Evolutionary conservation across 116 monocot species (phyloP).

Genomic region (Trichopus zeylanicus): DNA sequence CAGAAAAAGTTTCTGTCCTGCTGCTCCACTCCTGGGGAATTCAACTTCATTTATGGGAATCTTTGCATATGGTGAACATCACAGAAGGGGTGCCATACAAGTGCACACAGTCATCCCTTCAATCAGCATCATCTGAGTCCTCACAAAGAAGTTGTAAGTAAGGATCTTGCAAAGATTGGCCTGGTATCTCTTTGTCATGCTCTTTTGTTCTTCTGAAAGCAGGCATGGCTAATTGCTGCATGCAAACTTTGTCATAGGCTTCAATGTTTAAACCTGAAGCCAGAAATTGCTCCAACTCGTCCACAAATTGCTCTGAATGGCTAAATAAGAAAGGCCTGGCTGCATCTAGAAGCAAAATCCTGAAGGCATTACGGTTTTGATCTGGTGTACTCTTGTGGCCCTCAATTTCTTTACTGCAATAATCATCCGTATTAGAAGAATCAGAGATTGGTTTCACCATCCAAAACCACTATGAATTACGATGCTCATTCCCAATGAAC

Average conservation of each 20-base stretch:
- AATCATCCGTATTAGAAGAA: background rate
- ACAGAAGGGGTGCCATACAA: background rate
- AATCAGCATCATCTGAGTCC: background rate
- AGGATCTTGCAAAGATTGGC: background rate
- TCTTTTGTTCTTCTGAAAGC: background rate
- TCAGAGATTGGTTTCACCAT: background rate
- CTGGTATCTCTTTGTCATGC: background rate
- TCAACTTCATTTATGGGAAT: background rate
- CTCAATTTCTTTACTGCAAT: conserved; percentile 23
- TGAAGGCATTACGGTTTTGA: conserved; percentile 49
- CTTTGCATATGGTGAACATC: background rate
- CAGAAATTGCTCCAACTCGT: conserved; percentile 76
- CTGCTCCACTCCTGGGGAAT: background rate
- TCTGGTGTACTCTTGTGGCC: conserved; percentile 20
- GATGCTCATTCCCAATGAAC: no score
- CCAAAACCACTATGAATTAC: background rate
- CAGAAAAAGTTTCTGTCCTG: background rate
- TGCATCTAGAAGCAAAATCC: conserved; percentile 43
- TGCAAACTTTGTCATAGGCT: conserved; percentile 69
- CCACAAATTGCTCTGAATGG: conserved; percentile 40
- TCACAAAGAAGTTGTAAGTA: background rate
- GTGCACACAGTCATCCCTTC: background rate
- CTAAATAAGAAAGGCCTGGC: conserved; percentile 46
- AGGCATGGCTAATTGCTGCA: conserved; percentile 21
- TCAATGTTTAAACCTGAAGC: conserved; percentile 63